Evolutionary conservation across 2,329 filamentous ascomycete genomes (phyloP).

Genomic region (Dactylonectria estremocensis): DNA sequence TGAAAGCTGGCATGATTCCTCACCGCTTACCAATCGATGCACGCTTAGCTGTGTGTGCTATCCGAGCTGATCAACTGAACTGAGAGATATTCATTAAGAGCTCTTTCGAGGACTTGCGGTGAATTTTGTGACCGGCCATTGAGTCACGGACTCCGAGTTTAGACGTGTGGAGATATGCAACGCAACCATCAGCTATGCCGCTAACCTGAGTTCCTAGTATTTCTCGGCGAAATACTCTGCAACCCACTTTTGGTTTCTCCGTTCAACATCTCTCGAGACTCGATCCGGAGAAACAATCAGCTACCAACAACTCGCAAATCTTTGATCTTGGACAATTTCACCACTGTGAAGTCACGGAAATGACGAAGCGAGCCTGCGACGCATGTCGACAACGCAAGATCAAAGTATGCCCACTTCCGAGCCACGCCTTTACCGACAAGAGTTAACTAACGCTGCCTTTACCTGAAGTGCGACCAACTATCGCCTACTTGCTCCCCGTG

Average conservation of each 20-base stretch:
- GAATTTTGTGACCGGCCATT: background rate
- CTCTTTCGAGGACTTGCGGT: background rate
- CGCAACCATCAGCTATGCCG: background rate
- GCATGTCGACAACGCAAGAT: slow-evolving; percentile 12
- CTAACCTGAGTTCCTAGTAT: background rate
- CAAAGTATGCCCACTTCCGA: background rate
- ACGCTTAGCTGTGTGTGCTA: background rate
- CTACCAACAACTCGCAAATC: slow-evolving; percentile 1
- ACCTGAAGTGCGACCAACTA: slow-evolving; percentile 22
- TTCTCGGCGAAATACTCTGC: background rate
- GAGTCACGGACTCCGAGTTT: background rate
- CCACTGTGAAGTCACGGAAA: background rate
- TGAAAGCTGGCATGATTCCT: background rate
- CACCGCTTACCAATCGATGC: background rate
- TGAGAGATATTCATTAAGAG: background rate
- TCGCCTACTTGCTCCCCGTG: slow-evolving; percentile 24
- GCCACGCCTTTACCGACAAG: background rate
- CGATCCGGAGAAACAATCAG: background rate
- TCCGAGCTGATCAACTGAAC: no score
- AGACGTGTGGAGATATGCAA: background rate
- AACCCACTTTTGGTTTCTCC: background rate
- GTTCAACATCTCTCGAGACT: background rate
- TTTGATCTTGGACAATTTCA: background rate
- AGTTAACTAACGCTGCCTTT: background rate
- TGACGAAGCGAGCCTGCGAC: slow-evolving; percentile 9